phyloP scores from a whole-genome alignment of 768 basidiomycete genomes.

The Phallus indusiatus region DNA sequence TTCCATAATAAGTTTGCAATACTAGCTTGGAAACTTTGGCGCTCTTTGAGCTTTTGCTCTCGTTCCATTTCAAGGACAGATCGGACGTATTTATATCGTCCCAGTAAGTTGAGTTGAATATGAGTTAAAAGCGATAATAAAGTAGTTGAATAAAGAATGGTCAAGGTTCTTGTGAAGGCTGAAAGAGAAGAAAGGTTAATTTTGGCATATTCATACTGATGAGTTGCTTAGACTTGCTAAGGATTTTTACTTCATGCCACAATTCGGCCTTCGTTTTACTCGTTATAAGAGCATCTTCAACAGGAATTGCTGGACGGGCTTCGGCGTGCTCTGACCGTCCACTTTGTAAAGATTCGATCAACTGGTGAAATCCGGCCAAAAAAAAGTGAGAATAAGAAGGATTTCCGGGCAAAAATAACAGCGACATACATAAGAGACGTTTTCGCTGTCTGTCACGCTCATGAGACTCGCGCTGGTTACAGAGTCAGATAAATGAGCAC shows the following conservation, averaged over 20 bases:
- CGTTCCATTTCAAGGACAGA: slow-evolving; percentile 53
- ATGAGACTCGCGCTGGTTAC: slow-evolving; percentile 15
- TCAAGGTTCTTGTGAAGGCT: slow-evolving; percentile 86
- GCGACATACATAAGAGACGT: neutral
- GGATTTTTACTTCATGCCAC: slow-evolving; percentile 89
- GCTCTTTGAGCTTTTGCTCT: slow-evolving; percentile 45
- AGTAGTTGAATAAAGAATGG: slow-evolving; percentile 77
- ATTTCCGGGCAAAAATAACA: neutral
- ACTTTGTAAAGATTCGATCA: slow-evolving; percentile 7
- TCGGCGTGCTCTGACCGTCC: slow-evolving; percentile 9
- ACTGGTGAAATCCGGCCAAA: slow-evolving; percentile 9
- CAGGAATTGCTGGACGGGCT: slow-evolving; percentile 15
- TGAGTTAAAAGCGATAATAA: slow-evolving; percentile 81
- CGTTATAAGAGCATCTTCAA: slow-evolving; percentile 15
- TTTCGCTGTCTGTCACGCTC: slow-evolving; percentile 10
- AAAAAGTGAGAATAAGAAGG: neutral
- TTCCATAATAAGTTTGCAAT: slow-evolving; percentile 27
- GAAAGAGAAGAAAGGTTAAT: neutral
- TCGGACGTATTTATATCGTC: slow-evolving; percentile 68
- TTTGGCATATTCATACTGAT: too few species aligned
- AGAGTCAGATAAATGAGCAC: slow-evolving; percentile 14
- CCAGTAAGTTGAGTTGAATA: slow-evolving; percentile 79
- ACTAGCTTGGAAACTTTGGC: slow-evolving; percentile 32
- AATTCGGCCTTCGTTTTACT: slow-evolving; percentile 66
- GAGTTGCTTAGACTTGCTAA: slow-evolving; percentile 39